Evolutionary conservation across 495 filamentous ascomycete species (phyloP), one percentile per base, ranked within the genome.

Genomic region (Daldinia caldariorum): DNA sequence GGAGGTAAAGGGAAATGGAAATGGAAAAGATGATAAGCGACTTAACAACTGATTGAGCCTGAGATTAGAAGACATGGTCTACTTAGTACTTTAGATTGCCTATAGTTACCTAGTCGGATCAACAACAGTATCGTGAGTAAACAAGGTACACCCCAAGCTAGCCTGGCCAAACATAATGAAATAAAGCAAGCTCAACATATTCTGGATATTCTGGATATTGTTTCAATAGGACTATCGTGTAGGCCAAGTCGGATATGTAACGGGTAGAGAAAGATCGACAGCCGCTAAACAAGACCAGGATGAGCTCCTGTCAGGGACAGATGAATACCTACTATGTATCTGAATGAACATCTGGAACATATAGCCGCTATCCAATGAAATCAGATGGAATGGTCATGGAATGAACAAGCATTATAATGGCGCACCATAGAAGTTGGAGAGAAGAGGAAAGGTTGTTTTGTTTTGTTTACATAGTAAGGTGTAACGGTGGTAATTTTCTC

Each of bases 211-310:
- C 16, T 50, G 29, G 26, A 26, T 26, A 26, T 32, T 7, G 39
- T 50, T 26, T 1, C 3, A 26, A 39, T 22, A 61, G 45, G 9
- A 47, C 7, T 35, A 50, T 54, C 49, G 50, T 47, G 43, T 32
- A 53, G 26, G 69, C 64, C 69, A 72, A 72, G 64, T 68, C 69
- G 69, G 69, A 58, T 57, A 56, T 65, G 64, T 68, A 18, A 68
- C 53, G 49, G 64, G 57, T 43, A 22, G 13, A 56, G 5, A 65
- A 34, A 58, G 64, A 68, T 68, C 69, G 50, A 64, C 69, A 61
- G 58, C 38, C 61, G 67, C 64, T 72, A 61, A 47, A 67, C 65
- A 35, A 67, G 50, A 32, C 65, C 29, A n/a, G 61, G 58, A 38
- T 66, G 32, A n/a, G 56, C 20, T 61, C 10, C 64, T 73, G 70